Evolutionary conservation across 495 filamentous ascomycete genomes (phyloP), one percentile per base, ranked within the genome.

Genomic region (Penicillium verhagenii): DNA sequence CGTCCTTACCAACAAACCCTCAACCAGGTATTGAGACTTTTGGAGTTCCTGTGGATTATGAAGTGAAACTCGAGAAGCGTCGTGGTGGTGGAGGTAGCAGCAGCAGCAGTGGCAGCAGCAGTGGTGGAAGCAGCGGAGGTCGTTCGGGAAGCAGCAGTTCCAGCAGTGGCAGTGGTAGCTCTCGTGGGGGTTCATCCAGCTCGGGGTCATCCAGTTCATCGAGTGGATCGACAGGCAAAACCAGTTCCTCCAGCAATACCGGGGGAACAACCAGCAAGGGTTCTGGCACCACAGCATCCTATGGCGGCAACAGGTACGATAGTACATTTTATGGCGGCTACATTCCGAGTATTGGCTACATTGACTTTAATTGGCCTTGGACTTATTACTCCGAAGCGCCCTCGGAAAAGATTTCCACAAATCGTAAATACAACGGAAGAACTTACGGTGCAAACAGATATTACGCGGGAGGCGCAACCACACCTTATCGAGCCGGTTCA

Each of bases 401-500:
- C n/a, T n/a, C n/a, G n/a, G n/a, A n/a, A n/a, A n/a, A n/a, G n/a
- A n/a, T n/a, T 21, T 14, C 45, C 6, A 4, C 13, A 6, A 48
- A 0, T 6, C 44, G 26, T 42, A 4, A 9, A 35, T 7, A 28
- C 11, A 13, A 50, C 33, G n/a, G 20, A 14, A 47, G 35, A 43
- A 59, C 64, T 2, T 90, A 84, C 63, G 87, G 87, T 28, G 83
- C 86, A 7, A 86, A 87, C 8, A 61, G 64, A 28, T 95, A 84
- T 69, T 97, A 96, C 57, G 83, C 85, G 37, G 93, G 94, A 29
- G 94, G 94, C 33, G 82, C 89, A 0, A 56, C 66, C 10, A 70
- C 74, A 5, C 90, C 94, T 4, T 97, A 92, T 72, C 52, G 54
- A 10, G 48, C 91, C 3, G 91, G 92, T 16, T 2, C 6, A 0